Base-by-base conservation (phyloP, 2,329 filamentous ascomycete species). In the Aspergillaceae sp. region DNA sequence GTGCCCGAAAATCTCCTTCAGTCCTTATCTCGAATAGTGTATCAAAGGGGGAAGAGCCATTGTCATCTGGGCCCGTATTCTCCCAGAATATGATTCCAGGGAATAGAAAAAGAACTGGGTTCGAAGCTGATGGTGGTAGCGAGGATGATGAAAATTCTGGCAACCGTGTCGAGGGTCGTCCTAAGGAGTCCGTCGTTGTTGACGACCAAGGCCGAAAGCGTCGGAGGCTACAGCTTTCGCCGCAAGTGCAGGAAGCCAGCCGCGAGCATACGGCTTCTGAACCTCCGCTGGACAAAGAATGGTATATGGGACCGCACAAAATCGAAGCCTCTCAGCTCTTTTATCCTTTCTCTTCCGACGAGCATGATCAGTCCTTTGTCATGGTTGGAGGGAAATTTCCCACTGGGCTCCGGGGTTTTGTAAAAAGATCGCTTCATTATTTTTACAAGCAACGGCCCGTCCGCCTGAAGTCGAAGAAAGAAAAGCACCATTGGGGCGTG, bases 301-400 rank as follows among this genome's bases (percentile, higher is more conserved):
- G 59, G 59, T 74, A 73, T 51, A 62, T 73, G 29, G 67, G 69
- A 1, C 61, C 58, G 11, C 46, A 57, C n/a, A 63, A 61, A 29
- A 46, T 71, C n/a, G 52, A 58, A 27, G 55, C 67, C 4, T 62
- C 70, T 41, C 58, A 67, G 41, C 46, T 75, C 4, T 75, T 75
- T 53, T 74, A 74, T 47, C 49, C 65, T 46, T 53, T 61, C 42
- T 45, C 65, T 5, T 33, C 54, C 29, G 52, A 52, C 27, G 59
- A 63, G 29, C 48, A 59, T 8, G 53, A 60, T n/a, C 55, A 60
- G 7, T 49, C 46, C 43, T 62, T 60, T 48, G 46, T 54, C 19
- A 42, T 63, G 7, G 38, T 55, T n/a, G 47, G 54, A 8, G 51
- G 57, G 4, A 47, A 50, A 29, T 43, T 51, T 37, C 56, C 63